These are phyloP conservation scores for Maudiozyma saulgeensis DNA, from an alignment of 805 yeast species.

Conservation along the genomic window DNA sequence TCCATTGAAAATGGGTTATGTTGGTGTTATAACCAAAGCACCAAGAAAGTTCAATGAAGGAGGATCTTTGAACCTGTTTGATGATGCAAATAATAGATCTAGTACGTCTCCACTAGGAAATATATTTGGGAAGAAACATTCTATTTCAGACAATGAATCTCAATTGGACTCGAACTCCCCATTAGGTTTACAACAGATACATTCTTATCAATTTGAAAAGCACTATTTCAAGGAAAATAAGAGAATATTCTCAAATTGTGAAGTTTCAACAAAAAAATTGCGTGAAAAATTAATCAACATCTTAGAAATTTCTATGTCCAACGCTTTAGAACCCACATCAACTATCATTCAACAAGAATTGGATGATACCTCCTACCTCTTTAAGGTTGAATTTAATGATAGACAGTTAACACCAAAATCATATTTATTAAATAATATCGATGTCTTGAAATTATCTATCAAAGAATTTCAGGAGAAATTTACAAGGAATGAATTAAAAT, in stretches of 20 bases:
- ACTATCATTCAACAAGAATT: slow-evolving; percentile 77
- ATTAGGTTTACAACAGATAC: slow-evolving; percentile 12
- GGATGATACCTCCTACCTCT: slow-evolving; percentile 86
- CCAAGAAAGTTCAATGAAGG: slow-evolving; percentile 34
- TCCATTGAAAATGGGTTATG: slow-evolving; percentile 93
- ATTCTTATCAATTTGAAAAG: slow-evolving; percentile 57
- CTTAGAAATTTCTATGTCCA: slow-evolving; percentile 84
- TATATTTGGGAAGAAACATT: slow-evolving; percentile 8
- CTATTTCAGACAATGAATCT: neutral
- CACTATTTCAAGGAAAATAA: slow-evolving; percentile 56
- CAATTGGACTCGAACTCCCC: neutral
- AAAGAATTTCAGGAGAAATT: slow-evolving; percentile 79
- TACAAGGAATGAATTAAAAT: slow-evolving; percentile 72
- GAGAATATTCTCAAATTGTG: slow-evolving; percentile 50
- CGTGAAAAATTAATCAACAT: slow-evolving; percentile 77
- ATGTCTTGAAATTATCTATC: slow-evolving; percentile 71
- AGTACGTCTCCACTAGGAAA: slow-evolving; percentile 4
- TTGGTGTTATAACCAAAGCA: slow-evolving; percentile 88
- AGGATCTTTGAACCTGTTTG: slow-evolving; percentile 10
- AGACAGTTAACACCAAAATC: slow-evolving; percentile 89
- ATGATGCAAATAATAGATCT: slow-evolving; percentile 1
- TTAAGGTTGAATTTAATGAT: slow-evolving; percentile 95
- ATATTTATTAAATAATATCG: slow-evolving; percentile 85
- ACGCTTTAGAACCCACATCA: slow-evolving; percentile 79
- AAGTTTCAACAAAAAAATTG: slow-evolving; percentile 65